These are phyloP conservation scores for Tricholoma matsutake DNA, from an alignment of 768 basidiomycete genomes.

Conservation along the genomic window DNA sequence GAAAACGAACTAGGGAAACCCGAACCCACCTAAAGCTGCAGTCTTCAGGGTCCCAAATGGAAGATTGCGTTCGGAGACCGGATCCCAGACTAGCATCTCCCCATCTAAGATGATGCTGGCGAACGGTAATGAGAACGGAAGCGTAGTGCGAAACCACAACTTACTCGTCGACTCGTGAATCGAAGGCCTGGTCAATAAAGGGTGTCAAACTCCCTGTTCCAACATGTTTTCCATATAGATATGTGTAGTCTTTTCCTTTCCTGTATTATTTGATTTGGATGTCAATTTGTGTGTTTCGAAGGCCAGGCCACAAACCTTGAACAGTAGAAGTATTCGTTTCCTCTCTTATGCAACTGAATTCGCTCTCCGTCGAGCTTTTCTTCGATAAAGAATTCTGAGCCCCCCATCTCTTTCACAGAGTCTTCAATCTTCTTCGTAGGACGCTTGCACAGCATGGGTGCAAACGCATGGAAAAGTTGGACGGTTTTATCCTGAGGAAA, in stretches of 20 bases:
- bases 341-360: slow-evolving; percentile 92
- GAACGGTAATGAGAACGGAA: slow-evolving; percentile 1
- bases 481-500: slow-evolving; percentile 71
- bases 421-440: slow-evolving; percentile 79
- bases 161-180: slow-evolving; percentile 76
- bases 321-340: slow-evolving; percentile 89
- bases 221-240: slow-evolving; percentile 85
- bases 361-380: slow-evolving; percentile 98
- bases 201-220: slow-evolving; percentile 88
- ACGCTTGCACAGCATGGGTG: slow-evolving; percentile 94
- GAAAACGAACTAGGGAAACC: not conserved
- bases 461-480: slow-evolving; percentile 81
- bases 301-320: slow-evolving; percentile 56
- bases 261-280: slow-evolving; percentile 32
- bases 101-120: slow-evolving; percentile 90
- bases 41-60: slow-evolving; percentile 95
- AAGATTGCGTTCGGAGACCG: slow-evolving; percentile 78
- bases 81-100: slow-evolving; percentile 99
- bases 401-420: slow-evolving; percentile 81
- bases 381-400: slow-evolving; percentile 81
- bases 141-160: slow-evolving; percentile 23
- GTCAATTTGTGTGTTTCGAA: not conserved
- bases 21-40: slow-evolving; percentile 69
- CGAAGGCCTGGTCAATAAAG: slow-evolving; percentile 74
- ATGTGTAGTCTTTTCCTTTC: slow-evolving; percentile 89